Conservation (phyloP, 768 basidiomycete species). For the Trametes meyenii region DNA sequence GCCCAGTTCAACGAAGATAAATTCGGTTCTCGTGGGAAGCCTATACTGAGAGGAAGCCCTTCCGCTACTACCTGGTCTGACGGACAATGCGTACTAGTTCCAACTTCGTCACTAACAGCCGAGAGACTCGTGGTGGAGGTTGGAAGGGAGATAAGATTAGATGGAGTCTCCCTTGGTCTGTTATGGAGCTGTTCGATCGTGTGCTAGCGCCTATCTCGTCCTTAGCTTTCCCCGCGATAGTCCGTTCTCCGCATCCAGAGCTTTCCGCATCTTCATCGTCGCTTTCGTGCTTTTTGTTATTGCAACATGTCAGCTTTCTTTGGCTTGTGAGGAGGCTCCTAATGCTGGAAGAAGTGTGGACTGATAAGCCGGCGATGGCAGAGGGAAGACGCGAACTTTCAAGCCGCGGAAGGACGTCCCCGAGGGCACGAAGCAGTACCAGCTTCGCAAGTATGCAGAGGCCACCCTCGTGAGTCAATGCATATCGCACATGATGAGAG, state of each 20-base stretch:
- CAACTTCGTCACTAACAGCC: too few relatives aligned
- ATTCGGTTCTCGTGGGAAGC: too few relatives aligned
- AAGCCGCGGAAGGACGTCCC: conserved; percentile 94
- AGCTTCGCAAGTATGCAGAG: conserved; percentile 96
- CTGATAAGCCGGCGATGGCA: conserved; percentile 36
- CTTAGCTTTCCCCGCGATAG: background rate
- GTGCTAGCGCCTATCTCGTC: conserved; percentile 10
- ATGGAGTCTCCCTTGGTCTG: background rate
- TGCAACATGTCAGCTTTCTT: conserved; percentile 82
- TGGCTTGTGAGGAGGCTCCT: conserved; percentile 62
- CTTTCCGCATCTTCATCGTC: background rate
- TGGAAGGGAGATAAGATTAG: conserved; percentile 8
- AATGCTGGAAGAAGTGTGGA: background rate
- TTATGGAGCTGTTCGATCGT: conserved; percentile 9
- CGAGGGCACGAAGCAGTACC: conserved; percentile 97
- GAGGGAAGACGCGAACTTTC: conserved; percentile 93
- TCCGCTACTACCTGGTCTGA: too few relatives aligned
- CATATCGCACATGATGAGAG: background rate
- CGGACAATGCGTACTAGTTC: too few relatives aligned
- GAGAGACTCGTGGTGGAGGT: too few relatives aligned
- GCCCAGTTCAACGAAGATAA: too few relatives aligned
- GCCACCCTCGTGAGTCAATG: conserved; percentile 76
- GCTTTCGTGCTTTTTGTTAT: conserved; percentile 2
- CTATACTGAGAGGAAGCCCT: too few relatives aligned
- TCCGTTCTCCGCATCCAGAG: background rate